Evolutionary conservation across 805 yeast species (phyloP).

Genomic region (Saturnispora galanensis): DNA sequence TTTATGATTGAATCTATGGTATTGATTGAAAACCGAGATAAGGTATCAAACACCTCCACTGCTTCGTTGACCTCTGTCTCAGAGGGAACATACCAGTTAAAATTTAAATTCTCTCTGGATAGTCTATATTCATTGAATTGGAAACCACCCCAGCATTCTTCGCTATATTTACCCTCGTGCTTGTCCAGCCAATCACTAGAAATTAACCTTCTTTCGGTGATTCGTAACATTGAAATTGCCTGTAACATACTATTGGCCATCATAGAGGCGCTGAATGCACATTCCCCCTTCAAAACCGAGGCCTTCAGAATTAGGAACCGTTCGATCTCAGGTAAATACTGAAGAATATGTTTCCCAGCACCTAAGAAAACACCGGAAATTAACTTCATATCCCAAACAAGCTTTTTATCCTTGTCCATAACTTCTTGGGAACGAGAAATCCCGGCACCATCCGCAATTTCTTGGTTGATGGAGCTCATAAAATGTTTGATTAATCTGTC

Average conservation of each 20-base stretch:
- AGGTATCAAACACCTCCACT: constrained; percentile 41
- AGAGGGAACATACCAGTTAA: constrained; percentile 71
- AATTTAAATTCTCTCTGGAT: constrained; percentile 36
- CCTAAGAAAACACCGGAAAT: constrained; percentile 63
- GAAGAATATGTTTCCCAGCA: constrained; percentile 44
- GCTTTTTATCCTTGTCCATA: constrained; percentile 65
- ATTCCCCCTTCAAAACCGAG: constrained; percentile 41
- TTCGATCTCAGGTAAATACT: constrained; percentile 34
- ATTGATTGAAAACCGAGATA: constrained; percentile 35
- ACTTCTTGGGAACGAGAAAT: constrained; percentile 53
- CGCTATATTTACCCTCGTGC: constrained; percentile 30
- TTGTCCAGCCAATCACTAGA: constrained; percentile 34
- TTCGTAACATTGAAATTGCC: constrained; percentile 50
- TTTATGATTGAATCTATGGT: constrained; percentile 44
- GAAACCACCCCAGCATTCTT: constrained; percentile 65
- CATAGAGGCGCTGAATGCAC: constrained; percentile 48
- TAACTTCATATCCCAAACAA: constrained; percentile 62
- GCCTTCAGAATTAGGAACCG: constrained; percentile 41
- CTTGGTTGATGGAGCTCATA: constrained; percentile 46
- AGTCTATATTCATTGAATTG: constrained; percentile 49
- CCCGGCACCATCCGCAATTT: constrained; percentile 81
- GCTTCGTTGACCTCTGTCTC: constrained; percentile 50
- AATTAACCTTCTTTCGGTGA: constrained; percentile 45
- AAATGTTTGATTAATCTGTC: constrained; percentile 35
- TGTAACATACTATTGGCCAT: constrained; percentile 54